A percentile compares a stretch with the other conserved stretches of the same genome.
Conservation (phyloP, 164 flowering plant genomes). For the Cinnamomum micranthum region DNA sequence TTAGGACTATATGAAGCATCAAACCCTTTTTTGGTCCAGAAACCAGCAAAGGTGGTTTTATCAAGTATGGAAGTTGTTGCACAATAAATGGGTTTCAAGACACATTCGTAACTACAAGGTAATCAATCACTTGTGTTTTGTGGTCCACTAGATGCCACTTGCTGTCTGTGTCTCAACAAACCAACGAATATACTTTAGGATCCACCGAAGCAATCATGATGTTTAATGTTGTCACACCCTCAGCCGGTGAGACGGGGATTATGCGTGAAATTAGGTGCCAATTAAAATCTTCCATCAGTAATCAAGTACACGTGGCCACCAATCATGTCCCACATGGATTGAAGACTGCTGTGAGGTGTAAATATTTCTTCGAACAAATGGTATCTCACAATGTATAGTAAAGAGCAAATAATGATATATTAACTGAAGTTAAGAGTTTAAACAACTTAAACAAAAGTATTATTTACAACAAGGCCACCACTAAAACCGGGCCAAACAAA, state of each 20-base stretch:
- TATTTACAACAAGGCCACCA: too few species aligned
- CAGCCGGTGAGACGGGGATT: neutral
- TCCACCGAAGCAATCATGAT: neutral
- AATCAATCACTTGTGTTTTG: neutral
- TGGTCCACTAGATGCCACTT: neutral
- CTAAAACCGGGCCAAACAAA: too few species aligned
- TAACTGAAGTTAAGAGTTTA: too few species aligned
- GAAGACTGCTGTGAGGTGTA: neutral
- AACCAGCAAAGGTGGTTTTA: slow-evolving; percentile 84
- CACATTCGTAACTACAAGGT: slow-evolving; percentile 94
- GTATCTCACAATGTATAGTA: too few species aligned
- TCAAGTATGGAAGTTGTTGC: slow-evolving; percentile 99
- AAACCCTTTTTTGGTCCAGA: slow-evolving; percentile 89
- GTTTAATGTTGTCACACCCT: neutral
- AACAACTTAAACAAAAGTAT: too few species aligned
- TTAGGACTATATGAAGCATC: slow-evolving; percentile 66
- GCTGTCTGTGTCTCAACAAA: too few species aligned
- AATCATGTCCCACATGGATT: too few species aligned
- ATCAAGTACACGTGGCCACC: too few species aligned
- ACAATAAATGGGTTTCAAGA: slow-evolving; percentile 97
- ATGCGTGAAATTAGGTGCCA: neutral
- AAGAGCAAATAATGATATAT: too few species aligned
- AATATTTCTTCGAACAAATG: too few species aligned
- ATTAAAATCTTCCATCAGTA: too few species aligned
- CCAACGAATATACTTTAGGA: too few species aligned